Evolutionary conservation across 1,139 yeast species (phyloP), one percentile per base, ranked within the genome.

Genomic region (Zhuliangozyma blackwelliae): DNA sequence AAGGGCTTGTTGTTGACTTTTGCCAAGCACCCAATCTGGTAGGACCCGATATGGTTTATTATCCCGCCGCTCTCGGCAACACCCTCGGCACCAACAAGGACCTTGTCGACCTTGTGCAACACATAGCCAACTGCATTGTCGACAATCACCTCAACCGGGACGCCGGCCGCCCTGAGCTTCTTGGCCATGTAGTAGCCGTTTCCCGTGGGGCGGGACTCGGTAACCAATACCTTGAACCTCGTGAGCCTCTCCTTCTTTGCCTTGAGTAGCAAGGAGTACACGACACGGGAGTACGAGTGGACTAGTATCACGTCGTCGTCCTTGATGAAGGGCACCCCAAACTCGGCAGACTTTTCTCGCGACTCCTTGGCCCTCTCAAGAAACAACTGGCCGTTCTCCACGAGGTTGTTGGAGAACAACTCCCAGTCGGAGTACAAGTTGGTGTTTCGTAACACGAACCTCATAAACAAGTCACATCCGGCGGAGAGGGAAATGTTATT

Each of bases 41-140:
- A 92, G 2, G 96, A 82, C 3, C 99, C 99, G 46, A 94, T 85
- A 54, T 90, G 94, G 60, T 92, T 92, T 50, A 92, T 90, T 37
- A 94, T 89, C 28, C 99, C 99, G 40, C 99, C 99, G 58, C 95
- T 84, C 67, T 92, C 99, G 3, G 96, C 96, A 5, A 92, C 98
- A 46, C 99, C 99, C 62, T 92, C 98, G 1, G 98, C 98, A 39
- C 99, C 99, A 45, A 92, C 94, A 47, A 94, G 76, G 7, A 94
- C 85, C 62, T 92, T 90, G 63, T 90, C 96, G 10, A 90, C 90
- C 57, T 84, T 84, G 58, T 88, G 94, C 45, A 94, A 82, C 25
- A 89, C 90, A 49, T 82, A 88, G 0, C 97, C 97, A 10, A 92
- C 97, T 6, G 95, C 96, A 41, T 89, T 81, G 57, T 94, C 99